Conservation (phyloP, 352 stramenopile genomes). For the Globisporangium paddicum region DNA sequence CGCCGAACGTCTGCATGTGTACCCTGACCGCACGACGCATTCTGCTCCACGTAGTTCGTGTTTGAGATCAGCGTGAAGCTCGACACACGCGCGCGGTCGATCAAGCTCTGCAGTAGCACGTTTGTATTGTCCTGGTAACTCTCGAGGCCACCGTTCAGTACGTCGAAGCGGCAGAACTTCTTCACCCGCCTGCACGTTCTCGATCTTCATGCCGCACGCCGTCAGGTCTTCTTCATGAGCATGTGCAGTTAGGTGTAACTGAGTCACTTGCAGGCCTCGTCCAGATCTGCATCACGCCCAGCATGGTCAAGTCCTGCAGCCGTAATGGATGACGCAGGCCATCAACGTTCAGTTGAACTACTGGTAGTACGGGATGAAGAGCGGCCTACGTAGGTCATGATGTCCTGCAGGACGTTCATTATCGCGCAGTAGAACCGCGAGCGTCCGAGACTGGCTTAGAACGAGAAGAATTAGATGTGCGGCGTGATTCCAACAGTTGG, state of each 20-base stretch:
- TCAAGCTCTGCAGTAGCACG: slow-evolving; percentile 92
- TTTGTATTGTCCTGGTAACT: slow-evolving; percentile 94
- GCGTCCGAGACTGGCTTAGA: too few species aligned
- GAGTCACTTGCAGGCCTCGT: slow-evolving; percentile 96
- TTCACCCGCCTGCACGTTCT: slow-evolving; percentile 88
- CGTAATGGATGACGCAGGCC: too few species aligned
- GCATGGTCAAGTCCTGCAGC: slow-evolving; percentile 97
- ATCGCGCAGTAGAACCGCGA: too few species aligned
- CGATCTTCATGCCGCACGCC: slow-evolving; percentile 95
- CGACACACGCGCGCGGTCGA: slow-evolving; percentile 75
- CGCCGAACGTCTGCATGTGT: slow-evolving; percentile 94
- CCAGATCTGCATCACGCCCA: slow-evolving; percentile 99
- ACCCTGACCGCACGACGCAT: slow-evolving; percentile 90
- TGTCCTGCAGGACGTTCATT: too few species aligned
- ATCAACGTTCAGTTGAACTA: too few species aligned
- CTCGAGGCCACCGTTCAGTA: slow-evolving; percentile 90
- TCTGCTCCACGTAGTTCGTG: slow-evolving; percentile 99
- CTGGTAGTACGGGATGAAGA: too few species aligned
- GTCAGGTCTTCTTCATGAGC: slow-evolving; percentile 97
- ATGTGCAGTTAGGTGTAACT: slow-evolving; percentile 99
- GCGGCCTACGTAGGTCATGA: too few species aligned
- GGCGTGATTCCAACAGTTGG: too few species aligned
- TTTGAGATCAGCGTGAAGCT: slow-evolving; percentile 98
- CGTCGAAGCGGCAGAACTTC: slow-evolving; percentile 85
- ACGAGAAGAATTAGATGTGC: too few species aligned